Base-by-base conservation (phyloP, 352 stramenopile genomes). In the Thalassiosira sp. region DNA sequence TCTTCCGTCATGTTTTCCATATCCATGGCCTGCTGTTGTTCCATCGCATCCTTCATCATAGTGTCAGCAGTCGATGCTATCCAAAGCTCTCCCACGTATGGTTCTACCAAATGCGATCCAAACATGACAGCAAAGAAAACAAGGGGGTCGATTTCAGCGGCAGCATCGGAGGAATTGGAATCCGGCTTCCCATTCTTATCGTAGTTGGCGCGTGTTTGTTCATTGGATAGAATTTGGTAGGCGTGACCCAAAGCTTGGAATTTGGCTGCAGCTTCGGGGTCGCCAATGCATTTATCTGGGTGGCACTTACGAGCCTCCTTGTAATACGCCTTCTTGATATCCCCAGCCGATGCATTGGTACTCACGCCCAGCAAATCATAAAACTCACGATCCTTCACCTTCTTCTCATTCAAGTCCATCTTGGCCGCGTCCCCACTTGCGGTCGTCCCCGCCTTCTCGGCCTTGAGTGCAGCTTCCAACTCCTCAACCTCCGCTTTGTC, bases 291-390 rank as follows among this genome's bases (percentile, higher is more conserved):
- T 81, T 94, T 95, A 57, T 96, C 92, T 10, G 92, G 92, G 72
- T 96, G 92, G 28, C 81, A 85, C 40, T 93, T 84, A 28, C 88
- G 61, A 27, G 92, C 91, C 53, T 91, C 82, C n/a, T 92, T 89
- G 71, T 94, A 94, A 62, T 96, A 96, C 13, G 88, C 89, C 70
- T 95, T 95, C 71, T 95, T 96, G 45, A 96, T 94, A 65, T 95
- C 86, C 22, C 52, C 77, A 33, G 85, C 58, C 10, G 81, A 83
- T 22, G 92, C 91, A 69, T 89, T 91, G 3, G 89, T 88, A 0
- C 64, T 68, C 15, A 96, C 89, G 11, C 84, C 81, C 7, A 96
- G 51, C 18, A 95, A 57, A 75, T 95, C 90, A 72, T 96, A 96
- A 68, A 87, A 95, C 51, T 89, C 66, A 25, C 80, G 84, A 75